Evolutionary conservation across 2,329 filamentous ascomycete species (phyloP), one percentile per base, ranked within the genome.

Genomic region (Rhynchosporium agropyri): DNA sequence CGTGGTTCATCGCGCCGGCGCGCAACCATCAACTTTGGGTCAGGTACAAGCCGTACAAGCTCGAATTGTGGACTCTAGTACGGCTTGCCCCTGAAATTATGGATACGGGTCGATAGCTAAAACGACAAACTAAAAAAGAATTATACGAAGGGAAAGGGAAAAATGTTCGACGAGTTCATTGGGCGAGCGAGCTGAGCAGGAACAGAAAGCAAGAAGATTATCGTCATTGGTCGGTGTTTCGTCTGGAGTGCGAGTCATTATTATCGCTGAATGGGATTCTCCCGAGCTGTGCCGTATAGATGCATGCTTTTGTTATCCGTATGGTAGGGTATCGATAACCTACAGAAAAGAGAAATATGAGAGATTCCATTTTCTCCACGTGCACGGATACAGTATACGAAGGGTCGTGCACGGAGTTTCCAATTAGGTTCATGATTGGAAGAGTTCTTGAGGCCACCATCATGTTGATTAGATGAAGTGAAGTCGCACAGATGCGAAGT

Each of bases 381-480:
- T 55, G 51, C 51, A 42, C 51, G 29, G 20, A 20, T 20, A 20
- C 20, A 20, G 20, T 20, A 20, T 20, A 20, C 20, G 51, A 8
- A 55, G 10, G 51, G 51, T 26, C 51, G 51, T 55, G 51, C 51
- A 28, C 9, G 38, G 31, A 43, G 36, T 43, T 9, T 43, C 10
- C 40, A 8, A 20, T 20, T 20, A 13, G 40, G 40, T 12, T 20
- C 45, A 9, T 49, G 3, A 26, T 12, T 12, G 20, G 28, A 42
- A 36, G 33, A 29, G 9, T 55, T 55, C 13, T 55, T 43, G 51
- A 55, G 36, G 51, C 12, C n/a, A 55, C 43, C 51, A 38, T 55
- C 51, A 43, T 55, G 43, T 55, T 38, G 38, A 55, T 55, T 55
- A 55, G 51, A 40, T 55, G 51, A 55, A 43, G 20, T 29, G 51